A percentile compares a stretch with the other conserved stretches of the same genome.
Conservation (phyloP, 352 stramenopile species). For the Phytophthora sojae region DNA sequence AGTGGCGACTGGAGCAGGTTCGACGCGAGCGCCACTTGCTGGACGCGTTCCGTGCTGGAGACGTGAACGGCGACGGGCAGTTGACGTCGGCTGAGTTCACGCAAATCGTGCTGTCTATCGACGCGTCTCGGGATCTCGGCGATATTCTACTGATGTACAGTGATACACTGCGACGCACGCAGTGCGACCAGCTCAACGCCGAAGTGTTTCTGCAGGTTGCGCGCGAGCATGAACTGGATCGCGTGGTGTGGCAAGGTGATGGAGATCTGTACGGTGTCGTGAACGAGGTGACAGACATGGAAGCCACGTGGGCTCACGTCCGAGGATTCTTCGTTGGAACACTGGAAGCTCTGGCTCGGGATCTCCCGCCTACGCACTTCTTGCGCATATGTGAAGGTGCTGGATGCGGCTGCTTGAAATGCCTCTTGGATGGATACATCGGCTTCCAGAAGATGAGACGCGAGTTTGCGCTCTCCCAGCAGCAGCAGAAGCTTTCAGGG, state of each 20-base stretch:
- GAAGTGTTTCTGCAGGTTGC: slow-evolving; percentile 79
- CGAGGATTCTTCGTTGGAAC: slow-evolving; percentile 77
- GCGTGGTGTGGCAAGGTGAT: slow-evolving; percentile 73
- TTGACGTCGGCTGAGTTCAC: slow-evolving; percentile 82
- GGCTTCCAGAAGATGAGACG: slow-evolving; percentile 81
- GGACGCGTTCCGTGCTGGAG: slow-evolving; percentile 77
- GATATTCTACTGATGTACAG: slow-evolving; percentile 87
- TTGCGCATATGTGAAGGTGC: slow-evolving; percentile 74
- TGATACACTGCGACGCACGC: slow-evolving; percentile 73
- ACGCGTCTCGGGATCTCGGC: slow-evolving; percentile 63
- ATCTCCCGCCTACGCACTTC: slow-evolving; percentile 60
- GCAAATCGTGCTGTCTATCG: slow-evolving; percentile 82
- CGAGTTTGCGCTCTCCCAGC: slow-evolving; percentile 41
- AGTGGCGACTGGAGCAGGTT: slow-evolving; percentile 78
- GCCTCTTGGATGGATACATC: slow-evolving; percentile 82
- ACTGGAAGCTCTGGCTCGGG: slow-evolving; percentile 62
- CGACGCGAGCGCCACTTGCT: slow-evolving; percentile 71
- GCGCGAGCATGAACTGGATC: slow-evolving; percentile 78
- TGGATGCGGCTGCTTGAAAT: slow-evolving; percentile 84
- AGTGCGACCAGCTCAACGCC: slow-evolving; percentile 61
- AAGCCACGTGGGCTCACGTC: slow-evolving; percentile 66
- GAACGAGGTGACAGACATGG: slow-evolving; percentile 69
- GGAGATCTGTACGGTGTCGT: slow-evolving; percentile 73
- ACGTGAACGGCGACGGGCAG: slow-evolving; percentile 83
- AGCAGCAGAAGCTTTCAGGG: slow-evolving; percentile 25